Base-by-base conservation (phyloP, 352 stramenopile species). In the Phytopythium helicoides region DNA sequence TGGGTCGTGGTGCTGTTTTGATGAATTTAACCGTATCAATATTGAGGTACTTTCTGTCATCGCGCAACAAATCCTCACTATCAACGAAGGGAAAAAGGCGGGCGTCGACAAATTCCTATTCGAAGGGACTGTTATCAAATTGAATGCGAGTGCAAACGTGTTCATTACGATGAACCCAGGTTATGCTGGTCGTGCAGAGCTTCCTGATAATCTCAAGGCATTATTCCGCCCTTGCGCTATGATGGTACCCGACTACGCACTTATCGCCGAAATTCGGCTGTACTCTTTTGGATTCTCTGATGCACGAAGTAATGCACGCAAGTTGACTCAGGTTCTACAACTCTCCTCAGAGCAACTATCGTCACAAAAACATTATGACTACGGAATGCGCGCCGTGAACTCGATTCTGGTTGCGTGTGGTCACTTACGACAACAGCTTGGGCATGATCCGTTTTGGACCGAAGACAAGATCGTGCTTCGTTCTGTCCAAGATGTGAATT, bases 141-240 rank as follows among this genome's bases (percentile, higher is more conserved):
- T 98, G 9, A 97, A 97, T 35, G 63, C 73, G 10, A 98, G 91
- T 15, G 89, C 86, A 21, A 98, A 98, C 50, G 61, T 95, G 28
- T 98, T 98, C 60, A 97, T 98, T 66, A 98, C 92, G 2, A 98
- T 98, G 92, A 98, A 98, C 62, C 92, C 92, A 6, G 92, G 95
- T 4, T 99, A 99, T 54, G 95, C 96, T 1, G 96, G 96, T 25
- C 87, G 96, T 54, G 97, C 84, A 1, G 93, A 98, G 71, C 69
- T 98, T 5, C 92, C 93, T 0, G 93, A 98, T 54, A 98, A 98
- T 60, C 71, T 98, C 8, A 98, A 98, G 64, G 92, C 94, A 15
- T 65, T 98, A 6, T 98, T 98, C 61, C 81, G 93, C 15, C 88
- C 88, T 10, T 97, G 93, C 47, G 92, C 93, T 5, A 98, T 98